Evolutionary conservation across 164 flowering plant genomes (phyloP).

Genomic region (Kingdonia uniflora): DNA sequence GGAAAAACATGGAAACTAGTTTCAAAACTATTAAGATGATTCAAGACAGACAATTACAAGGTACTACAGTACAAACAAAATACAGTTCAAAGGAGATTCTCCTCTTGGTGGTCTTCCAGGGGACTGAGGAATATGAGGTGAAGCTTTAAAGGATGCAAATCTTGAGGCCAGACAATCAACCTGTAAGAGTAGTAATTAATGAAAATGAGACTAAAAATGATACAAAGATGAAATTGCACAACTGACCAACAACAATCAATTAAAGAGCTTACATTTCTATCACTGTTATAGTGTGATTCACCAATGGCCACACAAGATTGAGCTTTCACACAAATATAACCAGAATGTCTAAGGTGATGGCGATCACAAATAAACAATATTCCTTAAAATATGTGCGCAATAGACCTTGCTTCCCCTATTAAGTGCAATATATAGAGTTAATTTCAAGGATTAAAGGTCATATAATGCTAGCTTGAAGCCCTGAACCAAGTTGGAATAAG

Average conservation of each 20-base stretch:
- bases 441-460: not conserved
- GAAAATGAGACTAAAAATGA: not conserved
- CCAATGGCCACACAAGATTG: conserved; percentile 74
- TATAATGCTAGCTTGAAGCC: not conserved
- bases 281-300: conserved; percentile 61
- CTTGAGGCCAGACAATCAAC: conserved; percentile 47
- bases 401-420: conserved; percentile 94
- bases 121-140: conserved; percentile 51
- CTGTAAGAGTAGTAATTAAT: conserved; percentile 17
- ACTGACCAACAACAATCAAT: not conserved
- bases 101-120: conserved; percentile 72
- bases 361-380: conserved; percentile 78
- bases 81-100: conserved; percentile 48
- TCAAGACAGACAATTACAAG: not conserved
- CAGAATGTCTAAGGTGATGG: conserved; percentile 97
- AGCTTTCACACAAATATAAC: conserved; percentile 88
- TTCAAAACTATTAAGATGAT: not conserved
- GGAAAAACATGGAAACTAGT: not conserved
- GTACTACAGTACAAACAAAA: not conserved
- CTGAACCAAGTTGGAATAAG: not conserved
- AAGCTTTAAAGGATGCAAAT: conserved; percentile 38
- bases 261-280: conserved; percentile 51
- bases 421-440: not conserved
- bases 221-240: not conserved
- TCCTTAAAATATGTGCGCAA: conserved; percentile 81